A percentile compares a stretch with the other conserved stretches of the same genome.
Conservation (phyloP, 441 rosid species). For the Euphorbia schlechtendalii region DNA sequence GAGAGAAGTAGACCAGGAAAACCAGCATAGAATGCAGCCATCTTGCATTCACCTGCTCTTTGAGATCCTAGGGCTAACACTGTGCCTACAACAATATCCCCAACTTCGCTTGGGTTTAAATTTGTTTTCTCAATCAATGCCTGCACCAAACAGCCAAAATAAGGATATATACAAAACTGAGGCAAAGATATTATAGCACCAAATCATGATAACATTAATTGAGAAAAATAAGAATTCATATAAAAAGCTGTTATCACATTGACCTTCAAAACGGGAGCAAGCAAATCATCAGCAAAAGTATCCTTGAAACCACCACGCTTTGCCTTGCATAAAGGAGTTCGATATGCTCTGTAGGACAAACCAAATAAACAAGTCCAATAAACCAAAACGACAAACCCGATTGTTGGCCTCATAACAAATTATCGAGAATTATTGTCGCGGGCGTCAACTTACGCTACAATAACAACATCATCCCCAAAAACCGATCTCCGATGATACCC, state of each 20-base stretch:
- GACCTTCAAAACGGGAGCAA: slow-evolving; percentile 86
- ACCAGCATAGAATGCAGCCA: slow-evolving; percentile 98
- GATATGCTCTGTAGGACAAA: slow-evolving; percentile 52
- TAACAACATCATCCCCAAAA: slow-evolving; percentile 84
- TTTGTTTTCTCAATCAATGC: no score
- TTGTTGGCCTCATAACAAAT: background rate
- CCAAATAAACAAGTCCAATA: background rate
- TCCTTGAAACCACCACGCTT: slow-evolving; percentile 95
- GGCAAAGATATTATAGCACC: background rate
- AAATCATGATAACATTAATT: background rate
- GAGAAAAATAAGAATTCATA: background rate
- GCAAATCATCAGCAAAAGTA: slow-evolving; percentile 87
- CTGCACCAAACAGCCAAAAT: slow-evolving; percentile 19
- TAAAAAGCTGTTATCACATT: background rate
- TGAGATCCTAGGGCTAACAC: slow-evolving; percentile 78
- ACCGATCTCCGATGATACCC: slow-evolving; percentile 68
- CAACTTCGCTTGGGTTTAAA: no score
- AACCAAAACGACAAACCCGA: background rate
- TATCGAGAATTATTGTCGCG: background rate
- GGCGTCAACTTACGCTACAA: slow-evolving; percentile 70
- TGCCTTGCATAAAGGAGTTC: slow-evolving; percentile 84
- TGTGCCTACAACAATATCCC: no score
- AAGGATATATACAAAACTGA: background rate
- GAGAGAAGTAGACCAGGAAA: slow-evolving; percentile 64
- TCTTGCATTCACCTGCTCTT: slow-evolving; percentile 91